phyloP scores from a whole-genome alignment of 2,329 filamentous ascomycete genomes.

The Dactylellina haptotyla region DNA sequence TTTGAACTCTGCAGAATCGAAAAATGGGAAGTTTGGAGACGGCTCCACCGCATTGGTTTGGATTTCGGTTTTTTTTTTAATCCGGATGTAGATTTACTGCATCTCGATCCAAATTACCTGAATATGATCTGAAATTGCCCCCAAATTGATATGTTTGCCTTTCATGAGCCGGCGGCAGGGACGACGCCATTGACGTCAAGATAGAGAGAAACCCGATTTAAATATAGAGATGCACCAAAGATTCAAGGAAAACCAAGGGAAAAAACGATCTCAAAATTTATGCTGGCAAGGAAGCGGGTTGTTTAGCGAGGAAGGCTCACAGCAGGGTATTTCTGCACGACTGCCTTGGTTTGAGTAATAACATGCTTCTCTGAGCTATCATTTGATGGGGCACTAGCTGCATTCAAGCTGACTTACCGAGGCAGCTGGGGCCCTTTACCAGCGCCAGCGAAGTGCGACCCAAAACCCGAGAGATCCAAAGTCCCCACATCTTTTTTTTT shows the following conservation, averaged over 20 bases:
- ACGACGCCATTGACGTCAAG: constrained; percentile 24
- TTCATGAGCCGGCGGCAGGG: background rate
- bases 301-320: background rate
- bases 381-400: too few relatives aligned
- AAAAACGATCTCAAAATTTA: background rate
- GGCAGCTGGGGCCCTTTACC: background rate
- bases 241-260: background rate
- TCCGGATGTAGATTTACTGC: background rate
- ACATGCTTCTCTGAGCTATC: too few relatives aligned
- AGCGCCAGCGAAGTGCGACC: background rate
- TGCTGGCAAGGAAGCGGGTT: background rate
- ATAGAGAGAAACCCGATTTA: background rate
- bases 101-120: constrained; percentile 15
- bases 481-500: background rate
- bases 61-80: background rate
- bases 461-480: background rate
- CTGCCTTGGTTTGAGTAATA: constrained; percentile 1
- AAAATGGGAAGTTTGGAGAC: background rate
- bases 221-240: constrained; percentile 2
- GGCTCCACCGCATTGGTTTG: background rate
- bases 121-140: background rate
- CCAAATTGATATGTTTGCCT: background rate
- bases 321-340: constrained; percentile 8
- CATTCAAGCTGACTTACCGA: constrained; percentile 1
- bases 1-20: background rate